Evolutionary conservation across 306 rosid species (phyloP).

Genomic region (Vigna trinervia): DNA sequence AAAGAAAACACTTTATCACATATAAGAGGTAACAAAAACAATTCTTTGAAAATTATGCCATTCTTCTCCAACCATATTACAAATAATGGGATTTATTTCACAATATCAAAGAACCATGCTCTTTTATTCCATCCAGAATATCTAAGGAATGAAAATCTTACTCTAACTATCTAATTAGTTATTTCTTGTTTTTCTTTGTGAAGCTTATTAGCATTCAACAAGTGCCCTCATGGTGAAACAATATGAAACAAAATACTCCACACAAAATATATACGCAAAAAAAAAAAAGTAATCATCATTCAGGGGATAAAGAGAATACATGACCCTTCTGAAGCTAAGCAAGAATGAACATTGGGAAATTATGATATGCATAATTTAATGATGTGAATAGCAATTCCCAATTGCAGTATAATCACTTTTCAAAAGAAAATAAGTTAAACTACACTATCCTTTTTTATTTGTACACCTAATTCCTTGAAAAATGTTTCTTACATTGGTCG

Average conservation of each 20-base stretch:
- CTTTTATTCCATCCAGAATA: neutral
- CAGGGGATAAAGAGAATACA: neutral
- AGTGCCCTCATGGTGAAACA: neutral
- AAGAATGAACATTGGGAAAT: conserved; percentile 6
- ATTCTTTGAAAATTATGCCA: neutral
- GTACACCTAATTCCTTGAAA: conserved; percentile 23
- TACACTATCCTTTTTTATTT: neutral
- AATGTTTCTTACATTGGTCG: conserved; percentile 73
- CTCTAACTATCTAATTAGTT: neutral
- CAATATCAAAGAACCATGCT: neutral
- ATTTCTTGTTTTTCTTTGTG: neutral
- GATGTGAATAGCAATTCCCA: conserved; percentile 20
- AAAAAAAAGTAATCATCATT: neutral
- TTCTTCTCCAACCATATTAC: neutral
- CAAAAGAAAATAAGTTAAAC: conserved; percentile 1
- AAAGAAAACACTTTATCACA: neutral
- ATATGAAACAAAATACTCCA: neutral
- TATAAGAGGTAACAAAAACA: neutral
- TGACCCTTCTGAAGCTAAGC: conserved; percentile 1
- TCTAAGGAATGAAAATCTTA: neutral
- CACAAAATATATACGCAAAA: neutral
- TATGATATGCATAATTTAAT: conserved; percentile 12
- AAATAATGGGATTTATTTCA: conserved; percentile 4
- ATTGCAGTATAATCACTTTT: conserved; percentile 20
- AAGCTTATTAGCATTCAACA: neutral